Evolutionary conservation across 23 red algal species (phyloP), one percentile per base, ranked within the genome.

Genomic region (Gracilaria vermiculophylla): DNA sequence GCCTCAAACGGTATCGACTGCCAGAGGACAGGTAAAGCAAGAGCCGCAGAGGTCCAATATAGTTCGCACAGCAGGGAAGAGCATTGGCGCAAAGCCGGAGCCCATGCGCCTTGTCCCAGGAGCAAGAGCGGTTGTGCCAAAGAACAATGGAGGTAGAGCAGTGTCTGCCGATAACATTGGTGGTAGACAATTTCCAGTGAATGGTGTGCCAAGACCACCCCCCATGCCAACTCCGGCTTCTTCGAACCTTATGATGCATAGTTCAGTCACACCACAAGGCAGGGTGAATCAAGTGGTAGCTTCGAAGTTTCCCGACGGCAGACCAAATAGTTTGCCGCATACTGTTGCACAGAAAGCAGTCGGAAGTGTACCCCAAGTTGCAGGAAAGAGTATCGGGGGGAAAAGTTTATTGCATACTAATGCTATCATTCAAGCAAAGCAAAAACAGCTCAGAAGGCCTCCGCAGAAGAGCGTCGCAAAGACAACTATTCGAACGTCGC

Each of bases 351-450:
- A 73, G 32, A 42, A 48, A 48, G 32, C 47, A 12, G 58, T 64
- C 29, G 58, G 58, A 64, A 17, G 2, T 11, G 42, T 73, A 7
- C 67, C 67, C 12, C 67, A 73, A 73, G 24, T 36, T 15, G 67
- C 67, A 12, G 62, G 40, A 17, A 85, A 71, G 62, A 70, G 57
- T 47, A 43, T 85, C 48, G 81, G 81, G 12, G 62, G 81, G n/a
- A 85, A 85, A 41, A 85, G 58, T 13, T n/a, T 85, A 19, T 47
- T 69, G 29, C 81, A 37, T n/a, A 88, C 66, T 39, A 88, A 88
- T 29, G 2, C 20, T 58, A 29, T 34, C 32, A 48, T 36, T 17
- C 40, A 49, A 24, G 2, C 69, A 0, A 88, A 88, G 34, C 70
- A 32, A 58, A 88, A 88, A 70, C 52, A 28, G 27, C 58, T 58